phyloP scores from a whole-genome alignment of 306 rosid genomes.

The Medicago arabica region DNA sequence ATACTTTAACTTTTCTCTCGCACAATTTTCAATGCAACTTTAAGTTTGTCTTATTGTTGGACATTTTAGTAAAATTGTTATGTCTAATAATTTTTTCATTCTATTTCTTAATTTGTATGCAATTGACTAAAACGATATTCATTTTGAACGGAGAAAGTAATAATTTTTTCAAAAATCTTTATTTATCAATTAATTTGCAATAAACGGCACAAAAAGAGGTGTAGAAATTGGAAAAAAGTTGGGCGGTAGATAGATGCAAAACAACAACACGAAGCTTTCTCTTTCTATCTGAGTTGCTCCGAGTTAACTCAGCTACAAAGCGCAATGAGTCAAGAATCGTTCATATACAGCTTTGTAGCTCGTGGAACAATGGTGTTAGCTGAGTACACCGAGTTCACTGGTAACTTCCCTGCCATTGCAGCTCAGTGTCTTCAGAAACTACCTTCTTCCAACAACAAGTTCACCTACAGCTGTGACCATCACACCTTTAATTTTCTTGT shows the following conservation, averaged over 20 bases:
- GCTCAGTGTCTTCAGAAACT: constrained; percentile 85
- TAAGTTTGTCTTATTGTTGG: too few species aligned
- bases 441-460: constrained; percentile 81
- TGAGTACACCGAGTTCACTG: constrained; percentile 91
- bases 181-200: background rate
- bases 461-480: constrained; percentile 84
- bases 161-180: too few species aligned
- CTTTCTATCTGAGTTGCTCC: constrained; percentile 18
- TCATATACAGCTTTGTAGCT: constrained; percentile 88
- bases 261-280: constrained; percentile 4
- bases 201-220: constrained; percentile 11
- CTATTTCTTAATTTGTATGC: too few species aligned
- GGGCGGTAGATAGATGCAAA: constrained; percentile 25
- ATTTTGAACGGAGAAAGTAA: too few species aligned
- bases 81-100: too few species aligned
- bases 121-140: too few species aligned
- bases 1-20: too few species aligned
- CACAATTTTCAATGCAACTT: too few species aligned
- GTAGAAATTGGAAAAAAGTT: constrained; percentile 20
- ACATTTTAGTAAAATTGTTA: too few species aligned
- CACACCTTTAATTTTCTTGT: constrained; percentile 87
- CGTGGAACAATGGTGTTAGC: constrained; percentile 87
- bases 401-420: constrained; percentile 93
- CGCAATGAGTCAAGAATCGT: constrained; percentile 72
- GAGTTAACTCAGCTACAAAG: constrained; percentile 35